Base-by-base conservation (phyloP, 1,139 yeast genomes). In the Blastobotrys proliferans region DNA sequence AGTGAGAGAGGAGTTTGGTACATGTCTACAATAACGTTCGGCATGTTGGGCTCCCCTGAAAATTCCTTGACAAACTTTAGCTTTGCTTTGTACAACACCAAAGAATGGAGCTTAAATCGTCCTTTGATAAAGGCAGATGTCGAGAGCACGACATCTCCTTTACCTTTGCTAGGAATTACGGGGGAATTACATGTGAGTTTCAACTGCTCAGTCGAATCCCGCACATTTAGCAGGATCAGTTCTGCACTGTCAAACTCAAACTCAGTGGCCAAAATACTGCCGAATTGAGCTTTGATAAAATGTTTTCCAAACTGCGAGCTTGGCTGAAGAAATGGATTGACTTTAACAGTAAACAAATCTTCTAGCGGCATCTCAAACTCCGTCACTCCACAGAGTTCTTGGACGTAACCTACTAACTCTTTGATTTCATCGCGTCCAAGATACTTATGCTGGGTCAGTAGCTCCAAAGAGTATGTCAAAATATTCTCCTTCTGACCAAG, bases 401-500 rank as follows among this genome's bases (percentile, higher is more conserved):
- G 44, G 4, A 61, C 50, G 40, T 47, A 38, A 10, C 41, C 40
- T 44, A 56, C 36, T 14, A 49, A 43, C 35, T 49, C 45, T 21
- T 53, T 41, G 16, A 50, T 24, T 11, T 48, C 51, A 2, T 34
- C 44, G 4, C 46, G 38, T 5, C 51, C 34, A 6, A 59, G 43
- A 28, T 49, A 43, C 22, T 57, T 50, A 25, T 52, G 47, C 20
- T 58, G 52, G 14, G 60, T 48, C 1, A 68, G 50, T n/a, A 65
- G 52, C 22, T 62, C 62, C 13, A 66, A 41, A 1, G 64, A 62
- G 25, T 56, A 49, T 9, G 42, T 46, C 24, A 64, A 41, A 14
- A 58, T 52, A 13, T 51, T 54, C 5, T 55, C 58, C 14, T 50
- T 47, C 3, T 53, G 51, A 6, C 57, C 59, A 18, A 78, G 59